These are phyloP conservation scores for Hypsizygus ulmarius DNA, from an alignment of 1,284 basidiomycete genomes.

Conservation along the genomic window DNA sequence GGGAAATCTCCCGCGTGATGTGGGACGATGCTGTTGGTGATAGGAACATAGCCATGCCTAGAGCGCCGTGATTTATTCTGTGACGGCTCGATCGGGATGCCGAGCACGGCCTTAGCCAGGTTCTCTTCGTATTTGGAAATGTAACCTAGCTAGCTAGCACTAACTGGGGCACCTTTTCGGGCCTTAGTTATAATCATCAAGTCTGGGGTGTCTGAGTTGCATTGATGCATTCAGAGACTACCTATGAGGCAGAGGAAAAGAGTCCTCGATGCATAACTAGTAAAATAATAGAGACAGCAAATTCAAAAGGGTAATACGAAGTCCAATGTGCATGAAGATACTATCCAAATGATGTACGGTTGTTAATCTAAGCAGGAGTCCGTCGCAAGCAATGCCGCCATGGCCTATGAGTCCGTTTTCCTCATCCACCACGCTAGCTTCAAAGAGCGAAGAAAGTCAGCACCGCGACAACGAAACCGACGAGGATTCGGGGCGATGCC, in stretches of 20 bases:
- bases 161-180: too few relatives aligned
- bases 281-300: conserved; percentile 18
- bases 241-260: conserved; percentile 17
- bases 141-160: too few relatives aligned
- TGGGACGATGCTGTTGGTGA: too few relatives aligned
- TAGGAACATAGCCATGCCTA: too few relatives aligned
- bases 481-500: conserved; percentile 47
- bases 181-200: not conserved
- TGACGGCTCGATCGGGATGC: too few relatives aligned
- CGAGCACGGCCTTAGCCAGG: too few relatives aligned
- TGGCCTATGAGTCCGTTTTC: conserved; percentile 1
- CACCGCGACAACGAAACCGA: conserved; percentile 48
- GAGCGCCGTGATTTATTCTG: too few relatives aligned
- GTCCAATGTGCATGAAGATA: conserved; percentile 14
- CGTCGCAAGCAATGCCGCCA: conserved; percentile 8
- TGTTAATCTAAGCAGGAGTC: conserved; percentile 25
- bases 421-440: conserved; percentile 17
- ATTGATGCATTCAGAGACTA: conserved; percentile 17
- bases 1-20: too few relatives aligned
- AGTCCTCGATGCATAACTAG: conserved; percentile 15
- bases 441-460: conserved; percentile 59
- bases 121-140: too few relatives aligned
- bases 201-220: conserved; percentile 4
- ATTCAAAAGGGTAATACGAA: conserved; percentile 14
- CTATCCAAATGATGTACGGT: conserved; percentile 24